phyloP scores from a whole-genome alignment of 2,329 filamentous ascomycete species.

The Rutstroemia sp. region DNA sequence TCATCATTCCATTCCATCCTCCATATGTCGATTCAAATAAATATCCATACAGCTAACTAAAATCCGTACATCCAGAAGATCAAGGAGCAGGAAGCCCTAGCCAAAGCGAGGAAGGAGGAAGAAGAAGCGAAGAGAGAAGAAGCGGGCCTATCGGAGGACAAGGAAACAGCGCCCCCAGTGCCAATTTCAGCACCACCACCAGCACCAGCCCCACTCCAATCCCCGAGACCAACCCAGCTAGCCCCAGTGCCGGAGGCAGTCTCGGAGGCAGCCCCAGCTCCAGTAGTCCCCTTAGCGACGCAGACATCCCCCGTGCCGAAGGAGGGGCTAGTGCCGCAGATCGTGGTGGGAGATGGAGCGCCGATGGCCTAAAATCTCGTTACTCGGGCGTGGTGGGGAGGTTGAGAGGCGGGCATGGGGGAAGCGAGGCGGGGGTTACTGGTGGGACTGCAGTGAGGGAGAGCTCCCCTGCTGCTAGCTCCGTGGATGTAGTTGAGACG shows the following conservation, averaged over 20 bases:
- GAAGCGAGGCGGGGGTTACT: too few relatives aligned
- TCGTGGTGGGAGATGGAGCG: background rate
- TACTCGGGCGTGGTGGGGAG: background rate
- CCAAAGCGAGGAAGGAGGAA: background rate
- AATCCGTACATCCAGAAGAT: background rate
- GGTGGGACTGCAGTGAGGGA: background rate
- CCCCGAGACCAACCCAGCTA: background rate
- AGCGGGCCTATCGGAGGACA: background rate
- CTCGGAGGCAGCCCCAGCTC: too few relatives aligned
- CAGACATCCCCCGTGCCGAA: background rate
- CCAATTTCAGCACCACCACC: background rate
- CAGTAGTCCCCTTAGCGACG: too few relatives aligned
- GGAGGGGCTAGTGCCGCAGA: background rate
- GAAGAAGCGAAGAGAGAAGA: background rate
- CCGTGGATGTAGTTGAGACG: background rate
- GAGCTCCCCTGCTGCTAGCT: background rate
- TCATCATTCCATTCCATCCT: background rate
- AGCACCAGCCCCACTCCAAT: background rate
- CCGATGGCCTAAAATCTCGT: background rate
- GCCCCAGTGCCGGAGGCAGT: too few relatives aligned
- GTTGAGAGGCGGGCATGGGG: background rate
- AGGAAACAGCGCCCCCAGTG: background rate
- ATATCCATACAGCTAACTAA: background rate
- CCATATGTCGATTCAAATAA: background rate
- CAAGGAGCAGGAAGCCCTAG: slow-evolving; percentile 5